Conservation (phyloP, 1,284 basidiomycete species). For the Cutaneotrichosporon dermatis region DNA sequence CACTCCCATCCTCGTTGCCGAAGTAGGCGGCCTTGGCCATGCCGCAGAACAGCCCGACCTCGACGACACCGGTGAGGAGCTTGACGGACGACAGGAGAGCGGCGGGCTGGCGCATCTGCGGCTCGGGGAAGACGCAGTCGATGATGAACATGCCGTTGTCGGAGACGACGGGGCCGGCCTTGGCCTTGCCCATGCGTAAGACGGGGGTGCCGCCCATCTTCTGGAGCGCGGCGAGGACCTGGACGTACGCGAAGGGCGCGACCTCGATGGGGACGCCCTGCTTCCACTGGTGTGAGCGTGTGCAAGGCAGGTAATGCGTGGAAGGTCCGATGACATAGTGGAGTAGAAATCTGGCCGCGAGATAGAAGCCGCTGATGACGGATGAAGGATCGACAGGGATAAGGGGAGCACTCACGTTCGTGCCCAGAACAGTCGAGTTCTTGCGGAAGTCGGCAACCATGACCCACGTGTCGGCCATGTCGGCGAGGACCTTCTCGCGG, state of each 20-base stretch:
- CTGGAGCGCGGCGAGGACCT: conserved; percentile 64
- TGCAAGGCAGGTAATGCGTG: too few species aligned
- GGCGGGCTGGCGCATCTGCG: conserved; percentile 65
- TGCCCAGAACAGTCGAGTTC: conserved; percentile 76
- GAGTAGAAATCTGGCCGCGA: too few species aligned
- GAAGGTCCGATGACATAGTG: too few species aligned
- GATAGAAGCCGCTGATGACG: too few species aligned
- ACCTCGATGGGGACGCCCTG: conserved; percentile 95
- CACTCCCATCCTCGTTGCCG: conserved; percentile 66
- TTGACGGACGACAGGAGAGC: conserved; percentile 73
- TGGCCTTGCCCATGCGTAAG: conserved; percentile 68
- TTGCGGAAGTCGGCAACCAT: conserved; percentile 96
- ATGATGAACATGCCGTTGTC: conserved; percentile 97
- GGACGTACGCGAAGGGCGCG: conserved; percentile 90
- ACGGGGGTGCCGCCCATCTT: conserved; percentile 57
- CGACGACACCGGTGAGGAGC: conserved; percentile 91
- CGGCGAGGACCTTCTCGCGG: conserved; percentile 93
- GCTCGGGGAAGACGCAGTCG: conserved; percentile 76
- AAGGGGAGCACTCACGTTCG: conserved; percentile 58
- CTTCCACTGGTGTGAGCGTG: conserved; percentile 58
- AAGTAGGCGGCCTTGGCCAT: conserved; percentile 97
- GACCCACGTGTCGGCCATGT: conserved; percentile 91
- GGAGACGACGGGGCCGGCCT: conserved; percentile 79
- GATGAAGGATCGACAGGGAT: too few species aligned
- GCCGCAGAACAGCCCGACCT: conserved; percentile 91